A percentile compares a stretch with the other conserved stretches of the same genome.
phyloP scores from a whole-genome alignment of 1,139 yeast genomes.

The Saccharomyces hybrid region DNA sequence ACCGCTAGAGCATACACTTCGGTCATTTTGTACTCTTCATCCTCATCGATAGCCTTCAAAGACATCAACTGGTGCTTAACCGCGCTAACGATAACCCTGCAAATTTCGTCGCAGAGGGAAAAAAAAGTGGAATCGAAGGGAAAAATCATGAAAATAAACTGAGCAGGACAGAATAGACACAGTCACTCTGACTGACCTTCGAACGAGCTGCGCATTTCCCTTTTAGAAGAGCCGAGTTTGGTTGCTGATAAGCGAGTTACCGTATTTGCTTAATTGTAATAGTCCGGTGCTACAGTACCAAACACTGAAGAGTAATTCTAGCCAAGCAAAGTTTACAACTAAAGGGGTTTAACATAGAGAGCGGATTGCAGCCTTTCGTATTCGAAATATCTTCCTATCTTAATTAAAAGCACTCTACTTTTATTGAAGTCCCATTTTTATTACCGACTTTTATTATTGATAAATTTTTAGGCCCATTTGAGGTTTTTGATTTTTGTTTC shows the following conservation, averaged over 20 bases:
- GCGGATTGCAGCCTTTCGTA: not conserved
- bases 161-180: not conserved
- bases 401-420: not conserved
- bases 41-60: not conserved
- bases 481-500: not conserved
- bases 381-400: not conserved
- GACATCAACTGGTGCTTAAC: not conserved
- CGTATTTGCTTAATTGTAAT: not conserved
- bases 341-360: not conserved
- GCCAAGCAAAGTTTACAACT: not conserved
- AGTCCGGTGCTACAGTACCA: not conserved
- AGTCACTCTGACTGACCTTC: not conserved
- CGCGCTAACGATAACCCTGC: constrained; percentile 1
- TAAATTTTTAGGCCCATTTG: not conserved
- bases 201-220: not conserved
- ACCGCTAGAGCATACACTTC: not conserved
- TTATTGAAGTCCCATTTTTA: not conserved
- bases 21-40: too few relatives aligned
- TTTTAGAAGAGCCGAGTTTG: not conserved
- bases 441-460: not conserved
- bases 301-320: not conserved
- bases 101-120: not conserved
- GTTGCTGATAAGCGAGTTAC: not conserved
- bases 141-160: not conserved
- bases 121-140: not conserved